Base-by-base conservation (phyloP, 2,329 filamentous ascomycete genomes). In the Fragosphaeria purpurea region DNA sequence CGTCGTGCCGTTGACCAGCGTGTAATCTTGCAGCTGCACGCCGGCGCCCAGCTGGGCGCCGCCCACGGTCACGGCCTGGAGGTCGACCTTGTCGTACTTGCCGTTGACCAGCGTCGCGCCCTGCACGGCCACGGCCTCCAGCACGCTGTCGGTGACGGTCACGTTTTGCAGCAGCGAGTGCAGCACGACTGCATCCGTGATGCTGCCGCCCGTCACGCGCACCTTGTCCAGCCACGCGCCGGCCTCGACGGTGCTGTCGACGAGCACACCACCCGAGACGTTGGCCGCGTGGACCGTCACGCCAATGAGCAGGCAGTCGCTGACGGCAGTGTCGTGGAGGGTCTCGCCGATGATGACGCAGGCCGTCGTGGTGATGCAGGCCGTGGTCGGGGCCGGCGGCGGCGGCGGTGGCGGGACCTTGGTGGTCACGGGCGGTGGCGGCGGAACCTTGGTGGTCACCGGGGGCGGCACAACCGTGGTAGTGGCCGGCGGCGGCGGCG, bases 341-440 rank as follows among this genome's bases (percentile, higher is more conserved):
- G 54, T 57, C 47, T 53, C 45, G 47, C 50, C 47, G 30, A 57
- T 47, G 35, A 57, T 54, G 39, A 57, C 50, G 45, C 55, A 56
- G 11, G 53, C 46, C 3, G 50, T 47, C 9, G 50, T 46, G 13
- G 52, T 52, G 47, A 53, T 47, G 52, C 52, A 55, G 8, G 51
- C 44, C 6, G 52, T 49, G 7, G 50, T n/a, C 5, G 44, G 31
- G 33, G 12, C 37, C 37, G 32, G 11, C 12, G 34, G 11, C 37
- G 38, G 37, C 42, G 35, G 34, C 41, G 13, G 32, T 33, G 4
- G 31, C n/a, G 22, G 22, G 22, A 22, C 22, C 22, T 22, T 22
- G 7, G 12, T n/a, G 10, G 38, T 40, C 9, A 12, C 10, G 38
- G 38, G 38, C 38, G 38, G 8, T n/a, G 38, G 11, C 10, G 38